Conservation (phyloP, 805 yeast species). For the Kuraishia ogatae region DNA sequence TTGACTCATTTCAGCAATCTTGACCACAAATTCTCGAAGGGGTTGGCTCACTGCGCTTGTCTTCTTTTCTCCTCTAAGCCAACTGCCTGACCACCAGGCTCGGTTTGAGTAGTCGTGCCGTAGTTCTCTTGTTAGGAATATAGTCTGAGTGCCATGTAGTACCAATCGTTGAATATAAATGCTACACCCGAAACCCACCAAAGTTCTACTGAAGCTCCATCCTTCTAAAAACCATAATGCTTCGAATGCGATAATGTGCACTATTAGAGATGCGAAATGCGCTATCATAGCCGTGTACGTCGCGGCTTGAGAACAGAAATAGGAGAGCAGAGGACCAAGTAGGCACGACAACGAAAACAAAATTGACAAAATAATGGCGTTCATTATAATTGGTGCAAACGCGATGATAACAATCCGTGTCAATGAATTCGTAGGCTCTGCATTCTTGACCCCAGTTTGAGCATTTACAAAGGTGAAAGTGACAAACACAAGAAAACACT, state of each 20-base stretch:
- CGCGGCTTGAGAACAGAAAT: slow-evolving; percentile 25
- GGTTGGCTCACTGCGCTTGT: slow-evolving; percentile 32
- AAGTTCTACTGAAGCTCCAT: slow-evolving; percentile 28
- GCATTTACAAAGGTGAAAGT: slow-evolving; percentile 80
- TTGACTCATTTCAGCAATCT: slow-evolving; percentile 32
- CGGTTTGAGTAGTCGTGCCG: slow-evolving; percentile 29
- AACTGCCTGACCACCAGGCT: slow-evolving; percentile 50
- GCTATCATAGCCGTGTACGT: slow-evolving; percentile 30
- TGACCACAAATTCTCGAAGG: slow-evolving; percentile 35
- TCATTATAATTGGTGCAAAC: slow-evolving; percentile 38
- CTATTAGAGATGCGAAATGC: slow-evolving; percentile 25
- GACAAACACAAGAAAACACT: slow-evolving; percentile 57
- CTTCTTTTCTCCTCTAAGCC: slow-evolving; percentile 32
- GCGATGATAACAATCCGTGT: slow-evolving; percentile 50
- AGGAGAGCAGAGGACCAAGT: slow-evolving; percentile 26
- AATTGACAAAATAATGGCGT: slow-evolving; percentile 21
- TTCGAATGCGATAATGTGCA: slow-evolving; percentile 27
- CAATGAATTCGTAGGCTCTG: slow-evolving; percentile 47
- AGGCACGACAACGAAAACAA: slow-evolving; percentile 27
- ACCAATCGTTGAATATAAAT: slow-evolving; percentile 28
- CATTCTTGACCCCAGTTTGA: slow-evolving; percentile 66
- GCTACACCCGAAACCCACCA: slow-evolving; percentile 30
- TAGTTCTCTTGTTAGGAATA: slow-evolving; percentile 32
- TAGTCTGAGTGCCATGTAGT: slow-evolving; percentile 21
- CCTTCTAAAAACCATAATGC: slow-evolving; percentile 31